Evolutionary conservation across 2,329 filamentous ascomycete genomes (phyloP).

Genomic region (Stagonosporopsis vannaccii): DNA sequence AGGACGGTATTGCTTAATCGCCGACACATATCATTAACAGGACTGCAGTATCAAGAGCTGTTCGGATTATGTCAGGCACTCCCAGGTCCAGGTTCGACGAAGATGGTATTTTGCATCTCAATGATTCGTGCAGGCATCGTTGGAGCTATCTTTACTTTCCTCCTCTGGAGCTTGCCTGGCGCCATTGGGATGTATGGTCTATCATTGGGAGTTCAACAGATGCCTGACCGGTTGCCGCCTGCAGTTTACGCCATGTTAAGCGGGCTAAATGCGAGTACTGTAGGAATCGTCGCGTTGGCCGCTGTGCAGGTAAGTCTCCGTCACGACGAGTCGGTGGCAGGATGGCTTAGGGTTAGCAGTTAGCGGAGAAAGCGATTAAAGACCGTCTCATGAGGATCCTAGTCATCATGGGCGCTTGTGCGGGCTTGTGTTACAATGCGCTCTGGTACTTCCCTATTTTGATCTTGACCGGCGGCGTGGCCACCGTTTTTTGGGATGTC

Average conservation of each 20-base stretch:
- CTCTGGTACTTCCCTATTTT: conserved; percentile 78
- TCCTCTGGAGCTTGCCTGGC: conserved; percentile 74
- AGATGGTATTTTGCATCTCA: conserved; percentile 74
- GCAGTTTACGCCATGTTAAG: conserved; percentile 74
- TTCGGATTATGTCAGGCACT: conserved; percentile 75
- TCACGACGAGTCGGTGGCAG: too few species aligned
- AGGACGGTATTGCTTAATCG: too few species aligned
- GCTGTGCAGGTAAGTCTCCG: conserved; percentile 58
- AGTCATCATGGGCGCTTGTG: conserved; percentile 68
- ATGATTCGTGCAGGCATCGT: conserved; percentile 68
- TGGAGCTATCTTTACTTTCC: conserved; percentile 65
- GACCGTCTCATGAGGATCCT: conserved; percentile 69
- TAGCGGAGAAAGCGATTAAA: conserved; percentile 72
- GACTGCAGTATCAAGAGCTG: conserved; percentile 70
- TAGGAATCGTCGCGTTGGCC: conserved; percentile 74
- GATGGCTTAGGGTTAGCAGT: conserved; percentile 46
- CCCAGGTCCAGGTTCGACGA: conserved; percentile 72
- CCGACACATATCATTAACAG: background rate
- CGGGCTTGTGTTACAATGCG: conserved; percentile 73
- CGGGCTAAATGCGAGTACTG: conserved; percentile 74
- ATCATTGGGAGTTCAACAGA: conserved; percentile 68
- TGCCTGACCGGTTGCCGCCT: conserved; percentile 65
- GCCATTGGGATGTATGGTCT: conserved; percentile 74
- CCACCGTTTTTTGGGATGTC: conserved; percentile 64
- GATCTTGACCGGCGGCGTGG: conserved; percentile 63